These are phyloP conservation scores for Hanseniaspora taiwanica DNA, from an alignment of 805 yeast species.

Conservation along the genomic window DNA sequence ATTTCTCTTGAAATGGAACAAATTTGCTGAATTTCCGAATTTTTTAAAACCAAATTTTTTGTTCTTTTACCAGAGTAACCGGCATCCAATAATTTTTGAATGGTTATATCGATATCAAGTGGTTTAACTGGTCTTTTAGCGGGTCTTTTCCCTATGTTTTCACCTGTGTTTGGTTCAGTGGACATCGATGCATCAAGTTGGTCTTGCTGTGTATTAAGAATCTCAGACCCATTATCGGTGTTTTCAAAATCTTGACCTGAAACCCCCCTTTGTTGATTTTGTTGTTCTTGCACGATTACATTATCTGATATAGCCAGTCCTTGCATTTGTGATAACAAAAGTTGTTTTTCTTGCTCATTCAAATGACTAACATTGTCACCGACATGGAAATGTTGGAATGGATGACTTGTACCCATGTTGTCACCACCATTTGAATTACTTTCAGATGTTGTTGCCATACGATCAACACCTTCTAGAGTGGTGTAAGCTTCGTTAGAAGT, in stretches of 20 bases:
- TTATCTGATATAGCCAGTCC: background rate
- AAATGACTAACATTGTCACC: background rate
- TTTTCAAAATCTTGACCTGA: too few species aligned
- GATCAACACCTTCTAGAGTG: too few species aligned
- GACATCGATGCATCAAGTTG: too few species aligned
- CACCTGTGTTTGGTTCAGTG: too few species aligned
- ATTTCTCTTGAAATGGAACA: slow-evolving; percentile 84
- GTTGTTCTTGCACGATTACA: background rate
- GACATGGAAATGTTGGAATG: background rate
- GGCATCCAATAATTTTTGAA: slow-evolving; percentile 84
- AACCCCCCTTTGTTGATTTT: too few species aligned
- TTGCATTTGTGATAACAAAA: background rate
- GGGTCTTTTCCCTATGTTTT: slow-evolving; percentile 15
- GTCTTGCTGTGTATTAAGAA: too few species aligned
- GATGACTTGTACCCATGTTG: too few species aligned
- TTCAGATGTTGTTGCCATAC: too few species aligned
- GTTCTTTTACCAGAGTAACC: slow-evolving; percentile 94
- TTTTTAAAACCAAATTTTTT: slow-evolving; percentile 76
- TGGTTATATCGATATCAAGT: slow-evolving; percentile 69
- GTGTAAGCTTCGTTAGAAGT: too few species aligned
- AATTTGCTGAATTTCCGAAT: slow-evolving; percentile 74
- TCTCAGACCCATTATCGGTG: too few species aligned
- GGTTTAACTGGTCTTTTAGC: slow-evolving; percentile 15
- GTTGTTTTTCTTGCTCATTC: background rate
- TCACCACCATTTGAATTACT: too few species aligned